Base-by-base conservation (phyloP, 495 filamentous ascomycete genomes). In the Aspergillus avenaceus region DNA sequence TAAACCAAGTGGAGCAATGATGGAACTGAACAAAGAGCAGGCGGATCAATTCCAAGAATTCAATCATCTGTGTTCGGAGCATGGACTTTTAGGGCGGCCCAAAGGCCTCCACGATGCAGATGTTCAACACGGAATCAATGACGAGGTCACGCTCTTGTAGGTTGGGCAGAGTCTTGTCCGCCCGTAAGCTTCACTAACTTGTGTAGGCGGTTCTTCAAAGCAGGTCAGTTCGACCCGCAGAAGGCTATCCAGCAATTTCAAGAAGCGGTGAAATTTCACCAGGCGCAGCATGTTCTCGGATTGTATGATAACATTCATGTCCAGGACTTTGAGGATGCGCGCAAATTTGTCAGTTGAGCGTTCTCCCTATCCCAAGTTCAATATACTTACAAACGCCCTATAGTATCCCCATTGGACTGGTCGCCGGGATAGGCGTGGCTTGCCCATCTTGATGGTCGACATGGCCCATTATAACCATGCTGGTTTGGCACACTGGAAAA, bases 331-430 rank as follows among this genome's bases (percentile, higher is more conserved):
- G 66, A 70, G 36, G 47, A 58, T n/a, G 52, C 62, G 0, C 50
- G 60, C 18, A 43, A 36, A 23, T 27, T 65, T 29, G 64, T 70
- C 28, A 53, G 52, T 44, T 7, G 9, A 8, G 3, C 11, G 16
- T 22, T 2, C 28, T 23, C 12, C 0, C 23, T 28, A 7, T 21
- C 23, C 37, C 8, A 4, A 18, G 2, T 11, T 24, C 27, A 5
- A 25, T 23, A 27, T 19, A 14, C 19, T 25, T 23, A 32, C 27
- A 27, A 11, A 34, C 11, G 14, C 11, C 22, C 16, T 8, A 24
- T 37, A 71, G 66, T 69, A 64, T 32, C 60, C 63, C 0, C 58
- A 63, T 32, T 72, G 69, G 69, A 65, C 60, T n/a, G 69, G 69
- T 11, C 58, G 60, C 16, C 49, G 61, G 41, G 57, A 65, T 45